Evolutionary conservation across 257 asterid species (phyloP), one percentile per base, ranked within the genome.

Genomic region (Striga asiatica): DNA sequence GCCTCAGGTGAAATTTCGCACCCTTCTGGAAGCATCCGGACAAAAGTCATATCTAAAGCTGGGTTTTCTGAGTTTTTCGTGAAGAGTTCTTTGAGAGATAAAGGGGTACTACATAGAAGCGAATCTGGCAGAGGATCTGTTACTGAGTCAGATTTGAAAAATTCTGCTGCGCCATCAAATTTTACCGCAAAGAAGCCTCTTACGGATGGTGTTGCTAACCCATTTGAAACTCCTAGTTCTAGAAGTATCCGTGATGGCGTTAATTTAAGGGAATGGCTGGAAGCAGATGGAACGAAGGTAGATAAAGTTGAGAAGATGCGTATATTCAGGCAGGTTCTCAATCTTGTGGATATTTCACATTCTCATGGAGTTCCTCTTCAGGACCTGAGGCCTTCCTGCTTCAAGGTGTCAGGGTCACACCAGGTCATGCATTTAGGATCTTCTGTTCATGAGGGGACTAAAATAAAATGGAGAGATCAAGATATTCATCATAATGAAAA

Each of bases 201-300:
- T 58, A 51, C 81, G 37, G 69, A 46, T n/a, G 63, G 76, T 65
- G 62, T 59, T 54, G 29, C 78, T 66, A 78, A 69, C 56, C 68
- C 71, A 41, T 56, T 35, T 53, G 63, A 67, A 49, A 29, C 54
- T 46, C 32, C 50, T 42, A 49, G 65, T 50, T 32, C 77, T 53
- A 65, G 54, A 65, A 66, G 58, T 60, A 47, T 18, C 34, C 59
- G 50, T 37, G 82, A 77, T 67, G 89, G 87, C 19, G 54, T 73
- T 55, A 71, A 71, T 69, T 74, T 91, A 68, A 81, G 96, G 70
- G 93, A 79, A 55, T 83, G 95, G 95, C 74, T 91, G 45, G 82
- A 73, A 47, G 68, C 61, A 64, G 76, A 77, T 24, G 78, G 65
- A 7, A 77, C 71, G 65, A 79, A 71, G 71, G 75, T 73, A 45